These are phyloP conservation scores for Bacterosira constricta DNA, from an alignment of 108 stramenopile genomes.

Conservation along the genomic window DNA sequence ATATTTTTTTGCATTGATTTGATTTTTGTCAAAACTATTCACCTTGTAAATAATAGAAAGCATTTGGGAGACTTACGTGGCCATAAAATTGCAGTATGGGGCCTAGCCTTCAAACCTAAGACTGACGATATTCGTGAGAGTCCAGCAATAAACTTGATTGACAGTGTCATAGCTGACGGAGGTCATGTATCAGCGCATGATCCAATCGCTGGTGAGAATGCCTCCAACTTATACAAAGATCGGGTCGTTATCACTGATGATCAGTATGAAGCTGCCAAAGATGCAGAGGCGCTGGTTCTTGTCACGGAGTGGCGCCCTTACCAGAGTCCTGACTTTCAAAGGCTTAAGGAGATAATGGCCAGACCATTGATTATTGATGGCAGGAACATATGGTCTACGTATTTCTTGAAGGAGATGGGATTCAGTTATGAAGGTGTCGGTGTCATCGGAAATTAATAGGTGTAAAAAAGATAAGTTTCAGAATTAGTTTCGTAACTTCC, in stretches of 20 bases:
- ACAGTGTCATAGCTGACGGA: slow-evolving; percentile 13
- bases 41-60: too few relatives aligned
- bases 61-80: slow-evolving; percentile 13
- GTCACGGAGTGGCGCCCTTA: slow-evolving; percentile 20
- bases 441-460: slow-evolving; percentile 11
- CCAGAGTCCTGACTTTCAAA: slow-evolving; percentile 12
- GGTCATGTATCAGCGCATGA: not conserved
- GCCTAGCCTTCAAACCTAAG: slow-evolving; percentile 17
- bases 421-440: slow-evolving; percentile 17
- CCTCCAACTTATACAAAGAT: slow-evolving; percentile 7
- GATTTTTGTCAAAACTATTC: too few relatives aligned
- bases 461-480: too few relatives aligned
- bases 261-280: slow-evolving; percentile 16
- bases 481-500: too few relatives aligned
- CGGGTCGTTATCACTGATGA: slow-evolving; percentile 2
- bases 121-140: slow-evolving; percentile 21
- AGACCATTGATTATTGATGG: not conserved
- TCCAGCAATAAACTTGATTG: slow-evolving; percentile 11
- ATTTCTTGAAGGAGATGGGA: slow-evolving; percentile 8
- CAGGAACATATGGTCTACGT: slow-evolving; percentile 12
- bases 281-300: slow-evolving; percentile 14
- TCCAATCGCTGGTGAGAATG: slow-evolving; percentile 16
- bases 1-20: too few relatives aligned
- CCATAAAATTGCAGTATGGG: slow-evolving; percentile 3
- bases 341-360: slow-evolving; percentile 5